Evolutionary conservation across 2,329 filamentous ascomycete genomes (phyloP), one percentile per base, ranked within the genome.

Genomic region (Lachnellula suecica): DNA sequence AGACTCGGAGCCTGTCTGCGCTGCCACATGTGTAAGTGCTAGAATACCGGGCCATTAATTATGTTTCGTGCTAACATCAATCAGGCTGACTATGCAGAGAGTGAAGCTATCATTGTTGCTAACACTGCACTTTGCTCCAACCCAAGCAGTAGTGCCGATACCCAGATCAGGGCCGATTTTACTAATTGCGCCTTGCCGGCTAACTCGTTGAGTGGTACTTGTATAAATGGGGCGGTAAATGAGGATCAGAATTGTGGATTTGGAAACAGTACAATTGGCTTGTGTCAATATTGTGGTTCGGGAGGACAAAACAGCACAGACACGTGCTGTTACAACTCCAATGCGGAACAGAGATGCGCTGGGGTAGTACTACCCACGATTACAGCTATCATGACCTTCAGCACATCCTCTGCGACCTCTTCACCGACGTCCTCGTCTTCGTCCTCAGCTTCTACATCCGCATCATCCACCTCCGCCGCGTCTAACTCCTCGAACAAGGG

Each of bases 281-380:
- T 99, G 31, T 99, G 94, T 74, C 84, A 86, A 4, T 97, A 94
- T 70, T 99, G 94, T 70, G 80, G 82, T 38, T 78, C 84, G 6
- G 93, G 89, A 63, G 91, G 92, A 24, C 83, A 86, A 57, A 97
- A 97, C 71, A 88, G 91, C 9, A 97, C 93, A 46, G 93, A 97
- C 69, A 95, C 92, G 3, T 99, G 94, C 75, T 99, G 94, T 71
- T 87, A 91, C 65, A 91, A 84, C 63, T 85, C 92, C 4, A 79
- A 91, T 56, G 85, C 87, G n/a, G 81, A 89, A 53, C 73, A 74
- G 23, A 82, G 85, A 58, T 99, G 94, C 69, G 73, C 81, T 45
- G 82, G 82, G 46, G 88, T 99, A n/a, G 76, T 81, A 23, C 75
- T 99, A 6, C 94, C 94, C 0, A 83, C 83, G 1, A 87, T 91